Conservation (phyloP, 345 rosid genomes). For the Brassica nigra region DNA sequence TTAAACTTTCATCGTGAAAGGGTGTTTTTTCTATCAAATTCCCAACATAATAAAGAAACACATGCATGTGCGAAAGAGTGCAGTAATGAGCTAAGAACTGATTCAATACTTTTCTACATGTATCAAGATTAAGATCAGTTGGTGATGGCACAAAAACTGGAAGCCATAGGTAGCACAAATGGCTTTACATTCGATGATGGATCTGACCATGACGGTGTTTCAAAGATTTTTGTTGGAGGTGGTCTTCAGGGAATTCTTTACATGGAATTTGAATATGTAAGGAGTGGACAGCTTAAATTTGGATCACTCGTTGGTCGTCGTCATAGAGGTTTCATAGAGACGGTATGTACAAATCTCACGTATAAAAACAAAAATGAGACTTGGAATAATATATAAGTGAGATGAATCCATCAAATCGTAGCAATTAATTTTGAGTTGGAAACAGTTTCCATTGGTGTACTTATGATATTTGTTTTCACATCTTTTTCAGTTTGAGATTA, state of each 20-base stretch:
- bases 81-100: neutral
- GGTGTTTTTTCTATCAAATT: neutral
- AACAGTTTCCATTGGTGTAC: neutral
- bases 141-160: constrained; percentile 21
- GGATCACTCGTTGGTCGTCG: constrained; percentile 31
- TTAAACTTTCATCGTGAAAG: neutral
- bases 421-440: neutral
- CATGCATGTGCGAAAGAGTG: neutral
- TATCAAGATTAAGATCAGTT: constrained; percentile 17
- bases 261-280: constrained; percentile 32
- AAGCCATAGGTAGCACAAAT: constrained; percentile 26
- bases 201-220: constrained; percentile 17
- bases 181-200: constrained; percentile 32
- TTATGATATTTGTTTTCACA: neutral
- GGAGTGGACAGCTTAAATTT: constrained; percentile 4
- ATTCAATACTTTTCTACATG: neutral
- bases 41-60: neutral
- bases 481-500: constrained; percentile 8
- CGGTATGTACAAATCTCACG: constrained; percentile 4
- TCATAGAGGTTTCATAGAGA: constrained; percentile 26
- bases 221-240: constrained; percentile 30
- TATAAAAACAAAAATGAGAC: neutral
- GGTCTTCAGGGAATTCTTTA: constrained; percentile 21
- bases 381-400: neutral
- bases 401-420: neutral